Percentiles rank a stretch among this genome's conserved stretches.
These are phyloP conservation scores for Didymella glomerata DNA, from an alignment of 2,329 filamentous ascomycete species.

Conservation along the genomic window DNA sequence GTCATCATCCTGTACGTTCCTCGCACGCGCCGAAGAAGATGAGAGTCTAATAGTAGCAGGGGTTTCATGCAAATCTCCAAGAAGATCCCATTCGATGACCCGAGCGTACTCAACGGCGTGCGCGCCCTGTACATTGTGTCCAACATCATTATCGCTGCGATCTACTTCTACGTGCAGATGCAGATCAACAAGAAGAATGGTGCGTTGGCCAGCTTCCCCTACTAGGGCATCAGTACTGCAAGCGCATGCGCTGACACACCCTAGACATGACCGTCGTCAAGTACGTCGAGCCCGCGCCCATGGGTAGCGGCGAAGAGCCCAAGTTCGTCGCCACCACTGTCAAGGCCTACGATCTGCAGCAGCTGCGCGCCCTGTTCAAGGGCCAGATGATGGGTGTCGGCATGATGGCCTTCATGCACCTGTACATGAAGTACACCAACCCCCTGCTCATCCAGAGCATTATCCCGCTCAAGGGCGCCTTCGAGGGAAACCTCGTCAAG, in stretches of 20 bases:
- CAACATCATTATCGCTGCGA: conserved; percentile 81
- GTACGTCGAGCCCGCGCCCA: conserved; percentile 94
- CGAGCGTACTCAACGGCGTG: conserved; percentile 70
- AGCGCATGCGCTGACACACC: not conserved
- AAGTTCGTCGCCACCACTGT: conserved; percentile 97
- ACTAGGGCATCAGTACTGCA: not conserved
- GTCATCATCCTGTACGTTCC: conserved; percentile 46
- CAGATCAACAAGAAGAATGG: conserved; percentile 98
- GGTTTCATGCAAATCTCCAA: conserved; percentile 98
- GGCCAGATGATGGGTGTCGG: conserved; percentile 92
- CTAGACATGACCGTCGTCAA: conserved; percentile 96
- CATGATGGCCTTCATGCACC: conserved; percentile 99
- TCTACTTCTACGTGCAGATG: conserved; percentile 86
- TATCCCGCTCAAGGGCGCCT: conserved; percentile 92
- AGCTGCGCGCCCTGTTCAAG: conserved; percentile 86
- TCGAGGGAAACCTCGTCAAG: conserved; percentile 96
- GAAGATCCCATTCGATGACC: conserved; percentile 93
- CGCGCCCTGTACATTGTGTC: conserved; percentile 72
- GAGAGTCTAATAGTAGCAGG: conserved; percentile 12
- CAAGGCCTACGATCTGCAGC: conserved; percentile 89
- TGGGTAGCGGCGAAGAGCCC: conserved; percentile 92
- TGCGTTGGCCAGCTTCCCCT: conserved; percentile 56
- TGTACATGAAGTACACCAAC: conserved; percentile 99
- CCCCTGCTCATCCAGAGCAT: conserved; percentile 98
- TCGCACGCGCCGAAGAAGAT: conserved; percentile 5